Base-by-base conservation (phyloP, 768 basidiomycete species). In the Pisolithus tinctorius region DNA sequence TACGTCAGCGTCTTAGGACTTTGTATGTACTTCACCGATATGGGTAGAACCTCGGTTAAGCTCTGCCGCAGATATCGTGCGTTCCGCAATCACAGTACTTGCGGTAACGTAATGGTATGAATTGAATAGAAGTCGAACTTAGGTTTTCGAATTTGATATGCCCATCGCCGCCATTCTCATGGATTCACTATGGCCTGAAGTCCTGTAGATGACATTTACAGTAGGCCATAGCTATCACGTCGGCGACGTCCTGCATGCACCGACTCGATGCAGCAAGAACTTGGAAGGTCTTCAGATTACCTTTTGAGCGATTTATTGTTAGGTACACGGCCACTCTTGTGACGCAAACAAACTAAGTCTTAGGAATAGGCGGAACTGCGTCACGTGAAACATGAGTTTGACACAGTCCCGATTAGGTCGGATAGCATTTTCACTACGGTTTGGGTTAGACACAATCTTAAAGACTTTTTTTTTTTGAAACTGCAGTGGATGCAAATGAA, bases 131-230 rank as follows among this genome's bases (percentile, higher is more conserved):
- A 66, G 60, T 60, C 42, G 34, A 38, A 17, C 48, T 58, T 58
- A 57, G 46, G 60, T 65, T 65, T 60, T 55, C 59, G 64, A 65
- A 66, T 65, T 65, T 62, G 60, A 65, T 64, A 66, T 55, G 29
- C n/a, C 26, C 40, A 44, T 34, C 41, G 42, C 38, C 43, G 54
- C 50, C 54, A 27, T 55, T 53, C 27, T 59, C 55, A 38, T 48
- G 56, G 50, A 20, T 46, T 49, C 50, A 31, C 48, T 49, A 51
- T 30, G 31, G 16, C 23, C 34, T 23, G 29, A 48, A 59, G 53
- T 34, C 20, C 38, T 34, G 51, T 54, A 6, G 11, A 44, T 49
- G 53, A 55, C 54, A 59, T 63, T 58, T 62, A 56, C 4, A 4
- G 23, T 36, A 31, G 20, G 31, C 8, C 45, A 9, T 47, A 60